Percentiles rank a stretch among this genome's conserved stretches.
These are phyloP conservation scores for Lizonia empirigonia DNA, from an alignment of 2,329 filamentous ascomycete genomes.

Conservation along the genomic window DNA sequence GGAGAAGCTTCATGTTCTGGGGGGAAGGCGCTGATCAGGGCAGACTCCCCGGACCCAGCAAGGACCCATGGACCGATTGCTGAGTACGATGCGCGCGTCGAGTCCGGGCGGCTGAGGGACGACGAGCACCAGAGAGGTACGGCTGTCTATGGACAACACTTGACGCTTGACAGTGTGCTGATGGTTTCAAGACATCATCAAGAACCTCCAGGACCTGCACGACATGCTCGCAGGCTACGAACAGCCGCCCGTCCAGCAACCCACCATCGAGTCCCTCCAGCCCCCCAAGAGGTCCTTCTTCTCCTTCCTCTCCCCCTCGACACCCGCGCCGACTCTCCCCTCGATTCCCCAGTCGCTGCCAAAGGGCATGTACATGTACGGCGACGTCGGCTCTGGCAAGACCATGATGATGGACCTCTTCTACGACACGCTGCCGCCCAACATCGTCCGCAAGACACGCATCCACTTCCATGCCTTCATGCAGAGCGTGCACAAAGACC, in stretches of 20 bases:
- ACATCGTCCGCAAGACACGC: conserved; percentile 81
- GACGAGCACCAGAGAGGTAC: conserved; percentile 89
- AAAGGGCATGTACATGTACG: conserved; percentile 90
- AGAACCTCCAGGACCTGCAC: conserved; percentile 86
- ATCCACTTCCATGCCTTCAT: conserved; percentile 99
- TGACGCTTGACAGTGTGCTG: conserved; percentile 2
- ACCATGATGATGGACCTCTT: conserved; percentile 99
- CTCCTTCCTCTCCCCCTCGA: conserved; percentile 64
- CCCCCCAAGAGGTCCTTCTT: conserved; percentile 61
- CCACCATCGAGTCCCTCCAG: conserved; percentile 72
- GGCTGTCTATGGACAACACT: too few species aligned
- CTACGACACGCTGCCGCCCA: conserved; percentile 84
- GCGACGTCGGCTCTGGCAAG: conserved; percentile 96
- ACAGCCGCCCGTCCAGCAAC: conserved; percentile 75
- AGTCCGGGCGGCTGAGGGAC: conserved; percentile 74
- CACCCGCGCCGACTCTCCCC: conserved; percentile 46
- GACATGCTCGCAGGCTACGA: conserved; percentile 77
- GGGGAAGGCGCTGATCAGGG: conserved; percentile 10
- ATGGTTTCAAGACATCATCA: conserved; percentile 72
- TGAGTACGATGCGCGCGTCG: conserved; percentile 86
- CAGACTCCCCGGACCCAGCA: conserved; percentile 22
- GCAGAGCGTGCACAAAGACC: conserved; percentile 91
- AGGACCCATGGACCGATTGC: conserved; percentile 70
- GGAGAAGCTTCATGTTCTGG: neutral
- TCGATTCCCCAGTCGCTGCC: conserved; percentile 76